phyloP scores from a whole-genome alignment of 768 basidiomycete genomes.

The Tulasnella sp. region DNA sequence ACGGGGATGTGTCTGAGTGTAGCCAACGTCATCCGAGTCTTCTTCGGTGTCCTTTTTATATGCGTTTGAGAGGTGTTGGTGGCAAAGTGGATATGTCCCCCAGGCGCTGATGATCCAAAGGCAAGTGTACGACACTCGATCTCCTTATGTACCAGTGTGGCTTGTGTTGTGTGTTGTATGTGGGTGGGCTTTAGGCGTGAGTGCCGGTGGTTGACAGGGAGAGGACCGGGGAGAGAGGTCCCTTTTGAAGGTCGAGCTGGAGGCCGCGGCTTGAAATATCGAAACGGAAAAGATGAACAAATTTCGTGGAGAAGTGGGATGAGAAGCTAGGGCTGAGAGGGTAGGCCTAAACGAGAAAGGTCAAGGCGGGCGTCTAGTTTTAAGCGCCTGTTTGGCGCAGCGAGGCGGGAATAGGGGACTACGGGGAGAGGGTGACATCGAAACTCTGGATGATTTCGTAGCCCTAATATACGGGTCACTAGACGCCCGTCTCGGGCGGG shows the following conservation, averaged over 20 bases:
- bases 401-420: neutral
- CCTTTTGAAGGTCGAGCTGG: neutral
- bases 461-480: neutral
- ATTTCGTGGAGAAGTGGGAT: neutral
- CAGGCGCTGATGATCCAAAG: neutral
- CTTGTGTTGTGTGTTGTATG: slow-evolving; percentile 4
- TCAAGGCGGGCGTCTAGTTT: neutral
- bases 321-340: neutral
- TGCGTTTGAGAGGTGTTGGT: slow-evolving; percentile 5
- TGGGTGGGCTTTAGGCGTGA: neutral
- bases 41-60: slow-evolving; percentile 12
- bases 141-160: neutral
- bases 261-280: slow-evolving; percentile 5
- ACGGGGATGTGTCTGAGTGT: neutral
- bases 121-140: neutral
- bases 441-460: neutral
- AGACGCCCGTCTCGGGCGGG: neutral
- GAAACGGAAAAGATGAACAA: neutral
- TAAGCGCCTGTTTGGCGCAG: neutral
- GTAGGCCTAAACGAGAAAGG: neutral
- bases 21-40: slow-evolving; percentile 8
- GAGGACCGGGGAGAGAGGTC: neutral
- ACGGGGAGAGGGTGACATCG: neutral
- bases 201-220: neutral
- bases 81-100: neutral